These are phyloP conservation scores for Thuidium tamariscinum DNA, from an alignment of 225 moss, liverwort and hornwort species.

Conservation along the genomic window DNA sequence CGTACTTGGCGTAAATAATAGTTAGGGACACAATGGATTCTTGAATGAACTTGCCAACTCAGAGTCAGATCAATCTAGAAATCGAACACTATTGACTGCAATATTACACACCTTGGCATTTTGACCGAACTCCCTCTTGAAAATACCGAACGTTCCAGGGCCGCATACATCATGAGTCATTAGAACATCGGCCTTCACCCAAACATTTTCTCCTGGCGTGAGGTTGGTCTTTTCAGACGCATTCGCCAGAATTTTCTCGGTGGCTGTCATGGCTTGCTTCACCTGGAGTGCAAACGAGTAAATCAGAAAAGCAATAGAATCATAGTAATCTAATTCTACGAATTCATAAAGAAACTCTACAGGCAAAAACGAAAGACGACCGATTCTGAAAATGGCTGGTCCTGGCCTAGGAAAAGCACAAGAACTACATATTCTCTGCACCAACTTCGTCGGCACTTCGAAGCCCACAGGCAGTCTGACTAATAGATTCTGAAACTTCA, in stretches of 20 bases:
- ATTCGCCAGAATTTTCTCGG: slow-evolving; percentile 86
- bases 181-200: slow-evolving; percentile 90
- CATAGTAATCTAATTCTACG: not conserved
- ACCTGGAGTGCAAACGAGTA: slow-evolving; percentile 30
- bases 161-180: slow-evolving; percentile 99
- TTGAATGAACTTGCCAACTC: not conserved
- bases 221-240: slow-evolving; percentile 72
- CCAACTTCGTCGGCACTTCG: not conserved
- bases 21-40: not conserved
- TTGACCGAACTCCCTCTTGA: slow-evolving; percentile 92
- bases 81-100: not conserved
- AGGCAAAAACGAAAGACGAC: not conserved
- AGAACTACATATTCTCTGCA: not conserved
- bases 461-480: not conserved
- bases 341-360: not conserved
- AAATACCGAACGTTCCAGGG: slow-evolving; percentile 94
- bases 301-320: not conserved
- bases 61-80: not conserved
- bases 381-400: not conserved
- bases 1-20: not conserved
- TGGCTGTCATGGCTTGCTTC: slow-evolving; percentile 88
- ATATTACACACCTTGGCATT: slow-evolving; percentile 67
- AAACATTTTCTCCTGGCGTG: slow-evolving; percentile 80
- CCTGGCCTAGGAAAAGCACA: not conserved
- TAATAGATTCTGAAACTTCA: not conserved